Evolutionary conservation across 257 asterid species (phyloP), one percentile per base, ranked within the genome.

Genomic region (Dorcoceras hygrometricum): DNA sequence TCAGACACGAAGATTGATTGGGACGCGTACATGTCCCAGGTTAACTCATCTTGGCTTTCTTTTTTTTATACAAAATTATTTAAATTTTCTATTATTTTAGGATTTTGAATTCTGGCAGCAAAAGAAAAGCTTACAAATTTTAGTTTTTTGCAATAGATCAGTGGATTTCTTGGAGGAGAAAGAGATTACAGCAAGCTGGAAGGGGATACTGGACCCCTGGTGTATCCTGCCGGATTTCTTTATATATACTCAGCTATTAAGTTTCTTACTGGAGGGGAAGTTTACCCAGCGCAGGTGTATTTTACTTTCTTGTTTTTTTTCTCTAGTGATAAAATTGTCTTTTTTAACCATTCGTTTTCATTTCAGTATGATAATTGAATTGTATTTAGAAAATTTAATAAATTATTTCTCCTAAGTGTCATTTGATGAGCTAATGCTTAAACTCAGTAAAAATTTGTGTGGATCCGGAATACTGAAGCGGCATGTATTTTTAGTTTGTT

Each of bases 21-120:
- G 97, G 98, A 92, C 74, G 98, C 98, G 22, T 89, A 92, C 73
- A 92, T 92, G 98, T 92, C 97, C 31, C 98, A 92, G 96, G 98
- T 91, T 63, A 59, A 70, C 48, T 28, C 43, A 20, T 24, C 14
- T 26, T 2, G 23, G 26, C 31, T 25, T 36, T 19, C 23, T 8
- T 46, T 22, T 57, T 12, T 26, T 69, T 43, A 16, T 14, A 14
- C 14, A 16, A 24, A 65, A 7, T 25, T 50, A n/a, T 0, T n/a
- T n/a, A n/a, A n/a, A n/a, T 65, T 25, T 3, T 36, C 32, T 32
- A 12, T 8, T 28, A 11, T 9, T 46, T 65, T 31, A 28, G 74
- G 55, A 34, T 46, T 70, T 59, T 24, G 48, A 18, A 10, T 64
- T 48, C 32, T 57, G 67, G 53, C 36, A 25, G 58, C 19, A 43